Evolutionary conservation across 225 moss, liverwort and hornwort species (phyloP).

Genomic region (Sphagnum tenellum): DNA sequence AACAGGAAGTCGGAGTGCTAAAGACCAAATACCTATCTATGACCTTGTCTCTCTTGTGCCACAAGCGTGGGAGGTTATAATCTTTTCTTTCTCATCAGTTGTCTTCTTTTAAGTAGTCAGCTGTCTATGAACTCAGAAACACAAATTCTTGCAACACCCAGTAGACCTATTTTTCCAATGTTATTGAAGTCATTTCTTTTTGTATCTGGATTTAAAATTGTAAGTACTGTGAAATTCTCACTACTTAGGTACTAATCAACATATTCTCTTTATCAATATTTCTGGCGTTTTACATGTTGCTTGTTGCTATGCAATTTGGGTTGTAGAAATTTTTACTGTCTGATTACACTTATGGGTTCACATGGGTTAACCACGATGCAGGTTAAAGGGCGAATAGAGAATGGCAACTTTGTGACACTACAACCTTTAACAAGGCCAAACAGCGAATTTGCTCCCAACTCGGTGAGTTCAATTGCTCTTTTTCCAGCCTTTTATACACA

Average conservation of each 20-base stretch:
- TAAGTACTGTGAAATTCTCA: neutral
- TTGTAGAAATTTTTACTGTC: too few relatives aligned
- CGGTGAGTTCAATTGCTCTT: conserved; percentile 12
- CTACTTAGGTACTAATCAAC: too few relatives aligned
- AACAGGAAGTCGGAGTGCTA: conserved; percentile 43
- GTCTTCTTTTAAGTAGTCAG: neutral
- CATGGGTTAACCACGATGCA: conserved; percentile 4
- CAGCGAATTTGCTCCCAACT: conserved; percentile 9
- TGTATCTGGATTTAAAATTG: neutral
- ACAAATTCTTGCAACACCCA: too few relatives aligned
- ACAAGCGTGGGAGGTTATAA: conserved; percentile 58
- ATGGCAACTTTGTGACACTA: conserved; percentile 18
- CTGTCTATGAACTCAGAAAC: too few relatives aligned
- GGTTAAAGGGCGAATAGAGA: conserved; percentile 30
- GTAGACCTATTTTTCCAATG: too few relatives aligned
- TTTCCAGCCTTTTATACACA: too few relatives aligned
- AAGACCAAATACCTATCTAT: conserved; percentile 53
- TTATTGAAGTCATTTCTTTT: neutral
- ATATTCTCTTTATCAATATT: too few relatives aligned
- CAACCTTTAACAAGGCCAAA: conserved; percentile 28
- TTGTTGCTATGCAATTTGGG: neutral
- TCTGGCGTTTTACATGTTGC: neutral
- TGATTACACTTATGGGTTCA: neutral
- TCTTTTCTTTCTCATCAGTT: neutral
- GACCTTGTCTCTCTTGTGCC: conserved; percentile 49